phyloP scores from a whole-genome alignment of 2,329 filamentous ascomycete genomes.

The Xylaria sp. region DNA sequence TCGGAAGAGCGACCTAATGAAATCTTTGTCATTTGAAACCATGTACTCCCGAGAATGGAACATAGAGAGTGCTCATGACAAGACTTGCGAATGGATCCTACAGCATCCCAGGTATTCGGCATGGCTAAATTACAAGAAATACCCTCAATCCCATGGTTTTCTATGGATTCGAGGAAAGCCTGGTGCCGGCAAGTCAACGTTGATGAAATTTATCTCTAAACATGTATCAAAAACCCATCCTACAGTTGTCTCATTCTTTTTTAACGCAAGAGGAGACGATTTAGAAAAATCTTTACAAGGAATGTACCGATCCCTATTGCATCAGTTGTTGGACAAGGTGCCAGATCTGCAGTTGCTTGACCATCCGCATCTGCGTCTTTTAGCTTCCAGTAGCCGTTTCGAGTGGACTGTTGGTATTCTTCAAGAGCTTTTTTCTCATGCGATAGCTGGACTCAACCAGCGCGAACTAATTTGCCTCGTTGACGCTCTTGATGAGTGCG shows the following conservation, averaged over 20 bases:
- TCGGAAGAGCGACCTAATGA: neutral
- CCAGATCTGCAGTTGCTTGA: conserved; percentile 47
- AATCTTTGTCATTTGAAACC: conserved; percentile 35
- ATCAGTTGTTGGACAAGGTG: conserved; percentile 54
- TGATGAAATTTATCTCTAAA: conserved; percentile 53
- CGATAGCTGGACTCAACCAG: conserved; percentile 30
- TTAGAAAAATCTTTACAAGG: conserved; percentile 58
- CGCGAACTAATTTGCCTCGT: conserved; percentile 36
- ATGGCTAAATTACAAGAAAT: conserved; percentile 47
- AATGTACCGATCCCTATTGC: conserved; percentile 61
- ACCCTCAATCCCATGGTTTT: conserved; percentile 48
- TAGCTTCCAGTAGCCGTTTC: neutral
- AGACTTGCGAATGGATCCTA: conserved; percentile 43
- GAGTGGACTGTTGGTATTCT: conserved; percentile 11
- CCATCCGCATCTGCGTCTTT: neutral
- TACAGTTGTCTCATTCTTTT: conserved; percentile 55
- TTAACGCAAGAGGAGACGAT: conserved; percentile 56
- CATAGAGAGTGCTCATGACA: conserved; percentile 34
- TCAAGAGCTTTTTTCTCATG: conserved; percentile 24
- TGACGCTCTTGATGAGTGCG: conserved; percentile 59
- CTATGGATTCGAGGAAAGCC: conserved; percentile 57
- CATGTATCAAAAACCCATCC: conserved; percentile 25
- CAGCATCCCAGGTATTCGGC: conserved; percentile 42
- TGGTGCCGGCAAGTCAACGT: conserved; percentile 55
- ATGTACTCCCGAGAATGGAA: conserved; percentile 33